Conservation (phyloP, 768 basidiomycete species). For the Lentinula guzmanii region DNA sequence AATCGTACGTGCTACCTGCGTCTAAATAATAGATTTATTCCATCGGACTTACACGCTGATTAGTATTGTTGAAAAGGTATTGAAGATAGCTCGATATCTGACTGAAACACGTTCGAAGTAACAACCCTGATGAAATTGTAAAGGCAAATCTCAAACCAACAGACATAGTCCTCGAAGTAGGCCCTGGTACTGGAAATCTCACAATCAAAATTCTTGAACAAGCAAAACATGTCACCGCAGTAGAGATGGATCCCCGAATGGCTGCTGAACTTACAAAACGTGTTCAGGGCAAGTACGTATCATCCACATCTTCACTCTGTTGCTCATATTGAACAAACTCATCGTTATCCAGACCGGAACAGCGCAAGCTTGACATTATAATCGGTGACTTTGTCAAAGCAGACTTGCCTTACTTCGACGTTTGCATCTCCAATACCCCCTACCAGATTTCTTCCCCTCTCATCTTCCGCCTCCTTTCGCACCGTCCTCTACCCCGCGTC, state of each 20-base stretch:
- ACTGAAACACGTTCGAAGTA: too few relatives aligned
- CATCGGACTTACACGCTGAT: conserved; percentile 10
- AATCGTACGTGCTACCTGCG: conserved; percentile 54
- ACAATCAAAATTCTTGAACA: conserved; percentile 92
- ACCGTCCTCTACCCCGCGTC: conserved; percentile 88
- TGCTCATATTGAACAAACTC: not conserved
- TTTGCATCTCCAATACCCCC: conserved; percentile 98
- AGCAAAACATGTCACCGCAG: conserved; percentile 86
- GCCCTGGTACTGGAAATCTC: conserved; percentile 95
- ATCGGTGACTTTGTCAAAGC: conserved; percentile 98
- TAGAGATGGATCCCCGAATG: conserved; percentile 99
- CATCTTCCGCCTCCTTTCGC: conserved; percentile 93
- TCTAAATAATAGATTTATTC: not conserved
- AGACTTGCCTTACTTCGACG: conserved; percentile 97
- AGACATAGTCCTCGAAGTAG: conserved; percentile 95
- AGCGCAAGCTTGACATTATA: conserved; percentile 89
- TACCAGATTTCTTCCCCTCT: conserved; percentile 99
- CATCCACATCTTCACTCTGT: conserved; percentile 1
- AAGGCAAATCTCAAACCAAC: conserved; percentile 91
- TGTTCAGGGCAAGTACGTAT: conserved; percentile 92
- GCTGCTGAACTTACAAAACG: conserved; percentile 96
- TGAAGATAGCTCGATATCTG: not conserved
- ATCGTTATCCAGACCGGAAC: conserved; percentile 66
- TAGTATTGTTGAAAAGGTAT: conserved; percentile 61
- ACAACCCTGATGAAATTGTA: not conserved